phyloP scores from a whole-genome alignment of 306 rosid genomes.

The Purshia tridentata region DNA sequence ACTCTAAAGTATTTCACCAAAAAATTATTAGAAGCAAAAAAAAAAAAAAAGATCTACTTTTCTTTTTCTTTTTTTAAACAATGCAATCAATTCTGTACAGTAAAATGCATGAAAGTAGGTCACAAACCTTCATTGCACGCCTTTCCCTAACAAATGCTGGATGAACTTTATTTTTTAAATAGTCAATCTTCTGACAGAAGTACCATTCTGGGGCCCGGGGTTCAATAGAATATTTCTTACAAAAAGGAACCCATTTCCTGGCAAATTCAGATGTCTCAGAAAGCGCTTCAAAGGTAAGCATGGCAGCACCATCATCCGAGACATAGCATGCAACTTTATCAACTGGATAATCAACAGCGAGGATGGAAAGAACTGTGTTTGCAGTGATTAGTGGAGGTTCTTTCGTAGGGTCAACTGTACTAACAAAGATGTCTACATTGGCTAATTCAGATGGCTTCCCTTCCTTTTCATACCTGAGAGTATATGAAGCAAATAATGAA shows the following conservation, averaged over 20 bases:
- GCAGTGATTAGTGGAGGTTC: constrained; percentile 97
- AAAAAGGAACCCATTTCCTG: constrained; percentile 89
- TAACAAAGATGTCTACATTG: constrained; percentile 73
- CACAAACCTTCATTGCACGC: constrained; percentile 89
- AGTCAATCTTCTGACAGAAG: constrained; percentile 80
- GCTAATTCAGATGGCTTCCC: constrained; percentile 85
- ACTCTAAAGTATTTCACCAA: constrained; percentile 2
- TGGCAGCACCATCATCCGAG: constrained; percentile 99
- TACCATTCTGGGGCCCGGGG: constrained; percentile 98
- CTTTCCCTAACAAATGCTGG: constrained; percentile 93
- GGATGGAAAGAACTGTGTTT: constrained; percentile 92
- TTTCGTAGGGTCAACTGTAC: constrained; percentile 97
- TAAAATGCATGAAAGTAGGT: constrained; percentile 2
- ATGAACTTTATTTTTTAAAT: constrained; percentile 84
- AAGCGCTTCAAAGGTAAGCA: constrained; percentile 97
- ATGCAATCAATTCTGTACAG: background rate
- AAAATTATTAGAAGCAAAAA: background rate
- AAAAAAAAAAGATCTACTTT: background rate
- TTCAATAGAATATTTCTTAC: constrained; percentile 77
- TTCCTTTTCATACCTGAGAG: constrained; percentile 92
- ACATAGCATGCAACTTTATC: constrained; percentile 98
- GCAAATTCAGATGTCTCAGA: constrained; percentile 96
- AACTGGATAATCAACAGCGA: constrained; percentile 87
- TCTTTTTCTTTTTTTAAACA: too few species aligned
- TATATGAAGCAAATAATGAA: constrained; percentile 24